Percentiles rank a stretch among this genome's conserved stretches.
These are phyloP conservation scores for Epichloe sp. DNA, from an alignment of 2,329 filamentous ascomycete species.

Conservation along the genomic window DNA sequence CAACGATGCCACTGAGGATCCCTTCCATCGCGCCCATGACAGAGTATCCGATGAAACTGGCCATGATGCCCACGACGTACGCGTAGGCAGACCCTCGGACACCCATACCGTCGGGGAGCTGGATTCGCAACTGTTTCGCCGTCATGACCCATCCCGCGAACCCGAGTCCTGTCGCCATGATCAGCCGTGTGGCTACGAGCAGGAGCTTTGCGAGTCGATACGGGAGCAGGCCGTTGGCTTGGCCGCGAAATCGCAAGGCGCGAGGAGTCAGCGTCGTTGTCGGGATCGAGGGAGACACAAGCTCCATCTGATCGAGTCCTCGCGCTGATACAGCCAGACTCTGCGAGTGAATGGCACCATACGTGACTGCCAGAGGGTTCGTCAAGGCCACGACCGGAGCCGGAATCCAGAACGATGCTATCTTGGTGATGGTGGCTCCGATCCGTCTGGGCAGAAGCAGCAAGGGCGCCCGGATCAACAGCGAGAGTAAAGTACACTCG, in stretches of 20 bases:
- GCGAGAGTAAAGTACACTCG: conserved; percentile 67
- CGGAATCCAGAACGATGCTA: conserved; percentile 69
- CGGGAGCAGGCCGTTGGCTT: conserved; percentile 52
- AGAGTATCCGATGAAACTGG: conserved; percentile 89
- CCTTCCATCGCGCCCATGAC: conserved; percentile 85
- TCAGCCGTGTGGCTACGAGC: conserved; percentile 77
- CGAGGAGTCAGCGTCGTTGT: conserved; percentile 57
- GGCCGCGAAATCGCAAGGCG: conserved; percentile 30
- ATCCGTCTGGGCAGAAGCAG: conserved; percentile 66
- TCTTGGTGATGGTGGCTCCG: conserved; percentile 52
- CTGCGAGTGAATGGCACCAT: conserved; percentile 85
- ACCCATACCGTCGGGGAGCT: conserved; percentile 37
- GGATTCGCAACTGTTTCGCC: conserved; percentile 60
- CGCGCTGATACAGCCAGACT: conserved; percentile 65
- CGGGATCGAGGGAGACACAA: conserved; percentile 59
- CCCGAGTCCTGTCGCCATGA: conserved; percentile 80
- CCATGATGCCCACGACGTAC: conserved; percentile 84
- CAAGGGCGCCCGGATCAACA: conserved; percentile 73
- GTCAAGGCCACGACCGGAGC: conserved; percentile 76
- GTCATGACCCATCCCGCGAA: conserved; percentile 97
- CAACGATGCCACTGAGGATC: conserved; percentile 73
- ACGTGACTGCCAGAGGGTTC: conserved; percentile 84
- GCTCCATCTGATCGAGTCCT: conserved; percentile 68
- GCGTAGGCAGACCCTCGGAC: conserved; percentile 78
- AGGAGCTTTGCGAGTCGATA: conserved; percentile 87